These are phyloP conservation scores for Macaranga tanarius DNA, from an alignment of 441 rosid genomes.

Conservation along the genomic window DNA sequence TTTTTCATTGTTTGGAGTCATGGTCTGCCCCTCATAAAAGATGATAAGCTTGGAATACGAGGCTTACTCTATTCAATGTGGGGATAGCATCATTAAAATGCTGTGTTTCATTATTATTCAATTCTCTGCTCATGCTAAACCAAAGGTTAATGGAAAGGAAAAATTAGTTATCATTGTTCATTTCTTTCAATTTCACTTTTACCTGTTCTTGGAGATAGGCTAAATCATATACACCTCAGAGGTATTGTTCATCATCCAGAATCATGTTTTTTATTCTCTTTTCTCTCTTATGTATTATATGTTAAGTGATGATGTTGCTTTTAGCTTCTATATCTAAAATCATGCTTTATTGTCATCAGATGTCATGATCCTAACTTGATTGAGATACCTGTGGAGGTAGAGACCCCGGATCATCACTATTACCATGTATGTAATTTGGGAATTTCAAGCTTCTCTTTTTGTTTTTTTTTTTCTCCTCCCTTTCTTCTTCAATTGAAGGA, in stretches of 20 bases:
- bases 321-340: not conserved
- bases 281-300: too few species aligned
- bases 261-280: not conserved
- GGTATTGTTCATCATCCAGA: not conserved
- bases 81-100: too few species aligned
- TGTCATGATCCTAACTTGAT: slow-evolving; percentile 41
- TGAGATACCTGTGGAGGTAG: slow-evolving; percentile 45
- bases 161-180: too few species aligned
- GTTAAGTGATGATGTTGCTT: not conserved
- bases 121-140: too few species aligned
- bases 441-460: not conserved
- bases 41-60: too few species aligned
- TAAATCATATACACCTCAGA: not conserved
- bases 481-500: not conserved
- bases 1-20: not conserved
- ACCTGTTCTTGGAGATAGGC: too few species aligned
- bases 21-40: not conserved
- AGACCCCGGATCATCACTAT: slow-evolving; percentile 49
- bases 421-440: slow-evolving; percentile 31
- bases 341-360: slow-evolving; percentile 17
- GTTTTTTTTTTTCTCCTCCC: not conserved
- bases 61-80: too few species aligned
- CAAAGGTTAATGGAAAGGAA: too few species aligned
- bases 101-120: too few species aligned
- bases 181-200: too few species aligned